Evolutionary conservation across 1,139 yeast species (phyloP), one percentile per base, ranked within the genome.

Genomic region (Pneumocystis carinii): DNA sequence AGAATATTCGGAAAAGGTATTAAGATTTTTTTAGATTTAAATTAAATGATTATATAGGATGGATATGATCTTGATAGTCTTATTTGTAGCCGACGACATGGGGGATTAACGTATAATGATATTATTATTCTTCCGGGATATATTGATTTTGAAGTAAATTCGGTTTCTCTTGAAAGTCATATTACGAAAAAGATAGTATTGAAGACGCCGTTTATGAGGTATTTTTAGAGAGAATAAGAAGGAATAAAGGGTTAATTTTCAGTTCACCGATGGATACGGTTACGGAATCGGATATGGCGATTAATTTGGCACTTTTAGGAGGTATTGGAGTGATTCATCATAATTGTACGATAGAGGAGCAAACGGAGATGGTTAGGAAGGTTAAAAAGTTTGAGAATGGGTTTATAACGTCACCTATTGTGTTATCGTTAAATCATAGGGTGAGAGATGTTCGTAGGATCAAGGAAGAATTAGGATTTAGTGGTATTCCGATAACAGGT

Each of bases 401-500:
- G 59, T 92, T 92, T 80, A 94, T 92, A 74, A 87, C 86, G 72
- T 95, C 89, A 71, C 98, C 99, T 59, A 83, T 92, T 67, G 97
- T 88, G 65, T 83, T 92, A 69, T 71, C 86, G 60, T 95, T 96
- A 66, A 72, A 77, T 37, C 76, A 78, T 69, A 86, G 96, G 66
- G 95, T 92, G 70, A 89, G 85, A 67, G 89, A 90, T 72, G 87
- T 89, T 69, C 86, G 83, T 77, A 75, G 75, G 61, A 81, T 89
- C 81, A 86, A 86, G 77, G 78, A 78, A 69, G 71, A 78, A 68
- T 83, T 85, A 67, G 99, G 99, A 64, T 94, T 92, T 77, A 90
- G 97, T 70, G 94, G 97, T 64, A 92, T 90, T 86, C 98, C 98
- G 70, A 96, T 92, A 74, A 94, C 98, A 77, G 97, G 97, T 92